Conservation (phyloP, 768 basidiomycete genomes). For the Roridomyces roridus region DNA sequence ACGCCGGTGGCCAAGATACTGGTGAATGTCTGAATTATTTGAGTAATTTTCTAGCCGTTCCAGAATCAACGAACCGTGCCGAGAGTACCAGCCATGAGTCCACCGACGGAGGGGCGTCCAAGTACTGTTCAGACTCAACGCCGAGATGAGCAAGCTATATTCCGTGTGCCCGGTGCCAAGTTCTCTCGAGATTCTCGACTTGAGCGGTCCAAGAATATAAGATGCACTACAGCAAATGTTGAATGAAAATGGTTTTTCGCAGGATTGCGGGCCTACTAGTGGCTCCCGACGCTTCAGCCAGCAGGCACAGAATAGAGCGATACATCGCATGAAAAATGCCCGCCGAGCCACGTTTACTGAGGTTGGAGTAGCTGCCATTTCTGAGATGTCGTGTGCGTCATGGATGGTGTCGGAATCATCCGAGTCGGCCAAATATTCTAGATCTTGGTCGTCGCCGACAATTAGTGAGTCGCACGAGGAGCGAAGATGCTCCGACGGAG, state of each 20-base stretch:
- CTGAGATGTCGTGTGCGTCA: slow-evolving; percentile 6
- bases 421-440: slow-evolving; percentile 12
- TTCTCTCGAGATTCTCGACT: slow-evolving; percentile 52
- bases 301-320: slow-evolving; percentile 76
- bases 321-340: slow-evolving; percentile 55
- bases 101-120: slow-evolving; percentile 82
- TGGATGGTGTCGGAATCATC: slow-evolving; percentile 29
- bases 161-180: slow-evolving; percentile 79
- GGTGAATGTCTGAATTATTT: slow-evolving; percentile 48
- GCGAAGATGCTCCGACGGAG: slow-evolving; percentile 30
- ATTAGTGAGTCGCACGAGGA: slow-evolving; percentile 37
- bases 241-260: background rate
- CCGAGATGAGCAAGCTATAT: slow-evolving; percentile 79
- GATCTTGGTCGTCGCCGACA: slow-evolving; percentile 10
- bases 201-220: slow-evolving; percentile 80
- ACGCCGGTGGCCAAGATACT: slow-evolving; percentile 79
- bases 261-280: slow-evolving; percentile 56
- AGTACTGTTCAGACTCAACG: slow-evolving; percentile 74
- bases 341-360: slow-evolving; percentile 24
- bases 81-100: slow-evolving; percentile 69
- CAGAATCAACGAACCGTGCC: slow-evolving; percentile 50
- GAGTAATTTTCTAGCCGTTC: background rate
- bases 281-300: slow-evolving; percentile 77
- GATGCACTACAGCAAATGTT: slow-evolving; percentile 61
- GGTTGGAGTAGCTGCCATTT: background rate